Percentiles rank a stretch among this genome's conserved stretches.
phyloP scores from a whole-genome alignment of 192 early-diverging fungal genomes.

The Coemansia sp. region DNA sequence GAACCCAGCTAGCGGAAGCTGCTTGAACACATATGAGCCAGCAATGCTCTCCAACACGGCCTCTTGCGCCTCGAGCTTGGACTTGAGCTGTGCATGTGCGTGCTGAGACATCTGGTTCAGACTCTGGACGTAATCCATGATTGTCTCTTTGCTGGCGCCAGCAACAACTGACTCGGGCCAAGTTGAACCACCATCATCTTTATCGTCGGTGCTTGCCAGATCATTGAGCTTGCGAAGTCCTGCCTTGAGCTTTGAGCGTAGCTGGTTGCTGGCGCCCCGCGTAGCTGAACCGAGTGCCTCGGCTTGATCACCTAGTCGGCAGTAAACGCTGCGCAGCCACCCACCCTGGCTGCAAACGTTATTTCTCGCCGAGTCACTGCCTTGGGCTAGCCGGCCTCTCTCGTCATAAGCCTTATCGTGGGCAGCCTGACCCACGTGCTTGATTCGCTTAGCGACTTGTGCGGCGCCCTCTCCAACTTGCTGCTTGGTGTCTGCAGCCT shows the following conservation, averaged over 20 bases:
- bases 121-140: slow-evolving; percentile 29
- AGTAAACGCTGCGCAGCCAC: slow-evolving; percentile 10
- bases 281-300: slow-evolving; percentile 15
- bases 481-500: slow-evolving; percentile 3
- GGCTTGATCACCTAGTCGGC: slow-evolving; percentile 5
- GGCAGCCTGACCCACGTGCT: slow-evolving; percentile 19
- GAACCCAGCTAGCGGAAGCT: slow-evolving; percentile 35
- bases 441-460: slow-evolving; percentile 13
- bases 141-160: slow-evolving; percentile 24
- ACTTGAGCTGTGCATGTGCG: slow-evolving; percentile 27
- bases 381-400: slow-evolving; percentile 10
- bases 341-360: background rate
- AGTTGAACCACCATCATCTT: slow-evolving; percentile 20
- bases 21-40: slow-evolving; percentile 12
- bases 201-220: slow-evolving; percentile 9
- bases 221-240: slow-evolving; percentile 37
- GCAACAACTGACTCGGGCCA: slow-evolving; percentile 48
- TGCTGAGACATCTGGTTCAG: slow-evolving; percentile 36
- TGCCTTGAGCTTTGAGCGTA: slow-evolving; percentile 26
- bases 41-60: slow-evolving; percentile 29
- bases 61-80: slow-evolving; percentile 33
- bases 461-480: slow-evolving; percentile 9
- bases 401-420: slow-evolving; percentile 18
- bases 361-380: slow-evolving; percentile 1
- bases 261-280: slow-evolving; percentile 30